Base-by-base conservation (phyloP, 176 grass and related monocot species). In the Panicum miliaceum region DNA sequence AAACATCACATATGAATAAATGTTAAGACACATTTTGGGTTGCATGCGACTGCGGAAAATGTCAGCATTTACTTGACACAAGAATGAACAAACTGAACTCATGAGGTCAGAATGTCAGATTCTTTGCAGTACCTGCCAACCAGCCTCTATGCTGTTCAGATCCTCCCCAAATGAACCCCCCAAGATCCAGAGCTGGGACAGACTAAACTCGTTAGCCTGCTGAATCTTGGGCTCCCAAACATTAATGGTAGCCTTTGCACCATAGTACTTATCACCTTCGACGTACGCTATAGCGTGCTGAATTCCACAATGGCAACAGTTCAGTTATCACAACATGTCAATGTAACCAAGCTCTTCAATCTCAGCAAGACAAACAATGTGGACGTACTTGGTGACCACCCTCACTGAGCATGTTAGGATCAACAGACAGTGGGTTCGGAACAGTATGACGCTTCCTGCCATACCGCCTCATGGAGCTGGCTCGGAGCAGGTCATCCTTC, bases 131-230 rank as follows among this genome's bases (percentile, higher is more conserved):
- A 97, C 92, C 92, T 94, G 90, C 94, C 92, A 94, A 18, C 92
- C 94, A n/a, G 84, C 94, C 82, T 97, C 90, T 36, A 97, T 91
- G 81, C 84, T 97, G 81, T 94, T 97, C 60, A 92, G 86, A 73
- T 94, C 90, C 57, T 80, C 71, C 40, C 84, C 86, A 74, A 94
- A 97, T 56, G 90, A 91, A 13, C 90, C 92, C 26, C 88, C 90
- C 32, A 91, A 74, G 65, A 92, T 91, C 94, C 92, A 97, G 6
- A 94, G 81, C 80, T 97, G 90, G 71, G 90, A 92, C 70, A 92
- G 64, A 34, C 94, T 97, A 79, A 94, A 97, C 79, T 94, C 92
- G 18, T 89, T 87, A n/a, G 78, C 36, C 74, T 89, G 86, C 87
- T 91, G 84, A 45, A 97, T 92, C 77, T 89, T 86, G 26, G 94